These are phyloP conservation scores for Diplosphaera chodatii DNA, from an alignment of 139 green algal species.

Conservation along the genomic window DNA sequence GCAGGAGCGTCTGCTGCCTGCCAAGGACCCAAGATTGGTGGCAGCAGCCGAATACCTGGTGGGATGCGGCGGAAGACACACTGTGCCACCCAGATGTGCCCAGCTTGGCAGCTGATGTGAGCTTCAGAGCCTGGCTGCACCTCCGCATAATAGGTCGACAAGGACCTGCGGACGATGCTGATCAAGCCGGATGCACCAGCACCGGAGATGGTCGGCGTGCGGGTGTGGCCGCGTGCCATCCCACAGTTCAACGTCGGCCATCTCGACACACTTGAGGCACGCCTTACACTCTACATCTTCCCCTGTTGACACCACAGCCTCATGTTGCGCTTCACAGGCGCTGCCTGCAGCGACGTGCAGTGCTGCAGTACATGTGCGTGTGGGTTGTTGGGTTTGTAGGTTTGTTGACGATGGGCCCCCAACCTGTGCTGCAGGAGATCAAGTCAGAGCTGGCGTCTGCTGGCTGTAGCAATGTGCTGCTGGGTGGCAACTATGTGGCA, in stretches of 20 bases:
- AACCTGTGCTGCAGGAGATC: slow-evolving; percentile 30
- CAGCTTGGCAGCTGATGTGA: too few relatives aligned
- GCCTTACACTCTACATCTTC: neutral
- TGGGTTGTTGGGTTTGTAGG: too few relatives aligned
- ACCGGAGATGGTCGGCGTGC: slow-evolving; percentile 75
- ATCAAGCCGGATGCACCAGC: slow-evolving; percentile 75
- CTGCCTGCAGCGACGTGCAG: too few relatives aligned
- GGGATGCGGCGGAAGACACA: too few relatives aligned
- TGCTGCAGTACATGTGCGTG: too few relatives aligned
- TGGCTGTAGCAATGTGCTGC: slow-evolving; percentile 71
- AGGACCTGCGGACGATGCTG: slow-evolving; percentile 91
- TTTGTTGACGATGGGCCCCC: too few relatives aligned
- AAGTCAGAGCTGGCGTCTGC: slow-evolving; percentile 44
- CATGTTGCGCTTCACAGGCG: neutral
- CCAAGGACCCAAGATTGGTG: too few relatives aligned
- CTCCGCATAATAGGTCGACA: slow-evolving; percentile 72
- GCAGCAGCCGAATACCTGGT: too few relatives aligned
- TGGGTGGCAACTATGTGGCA: slow-evolving; percentile 96
- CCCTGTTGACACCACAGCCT: neutral
- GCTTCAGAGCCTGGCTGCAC: neutral
- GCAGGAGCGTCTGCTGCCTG: too few relatives aligned
- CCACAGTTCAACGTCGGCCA: slow-evolving; percentile 98
- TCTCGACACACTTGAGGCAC: slow-evolving; percentile 43
- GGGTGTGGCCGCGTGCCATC: slow-evolving; percentile 93
- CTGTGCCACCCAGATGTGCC: too few relatives aligned